phyloP scores from a whole-genome alignment of 768 basidiomycete genomes.

The Russula olivacea region DNA sequence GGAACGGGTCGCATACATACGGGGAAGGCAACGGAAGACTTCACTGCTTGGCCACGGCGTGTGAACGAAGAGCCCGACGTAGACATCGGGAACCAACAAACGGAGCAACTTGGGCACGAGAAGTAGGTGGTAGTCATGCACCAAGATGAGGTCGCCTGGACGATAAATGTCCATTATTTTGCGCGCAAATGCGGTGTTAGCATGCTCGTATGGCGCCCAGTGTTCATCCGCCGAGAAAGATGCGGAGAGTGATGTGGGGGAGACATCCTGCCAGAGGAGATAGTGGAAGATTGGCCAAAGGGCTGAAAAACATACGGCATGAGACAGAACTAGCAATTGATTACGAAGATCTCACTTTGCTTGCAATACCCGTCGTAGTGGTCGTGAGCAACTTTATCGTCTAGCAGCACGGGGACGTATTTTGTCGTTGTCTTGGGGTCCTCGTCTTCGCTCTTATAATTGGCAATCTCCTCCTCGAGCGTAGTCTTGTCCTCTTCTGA shows the following conservation, averaged over 20 bases:
- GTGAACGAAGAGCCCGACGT: constrained; percentile 91
- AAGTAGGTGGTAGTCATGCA: constrained; percentile 94
- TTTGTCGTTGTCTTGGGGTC: constrained; percentile 54
- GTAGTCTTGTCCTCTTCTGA: constrained; percentile 56
- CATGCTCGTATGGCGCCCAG: constrained; percentile 75
- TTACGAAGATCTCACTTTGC: constrained; percentile 57
- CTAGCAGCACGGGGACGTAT: constrained; percentile 89
- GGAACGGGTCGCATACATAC: constrained; percentile 41
- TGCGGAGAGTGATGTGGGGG: constrained; percentile 69
- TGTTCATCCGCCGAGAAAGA: constrained; percentile 63
- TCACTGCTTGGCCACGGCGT: constrained; percentile 97
- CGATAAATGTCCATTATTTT: constrained; percentile 68
- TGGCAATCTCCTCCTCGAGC: constrained; percentile 57
- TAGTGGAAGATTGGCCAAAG: constrained; percentile 99
- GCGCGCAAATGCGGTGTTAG: constrained; percentile 79
- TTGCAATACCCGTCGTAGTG: constrained; percentile 99
- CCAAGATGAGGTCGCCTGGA: constrained; percentile 74
- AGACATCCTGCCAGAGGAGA: constrained; percentile 93
- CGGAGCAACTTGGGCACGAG: constrained; percentile 84
- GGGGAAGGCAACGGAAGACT: constrained; percentile 88
- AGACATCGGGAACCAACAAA: constrained; percentile 57
- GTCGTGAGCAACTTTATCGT: constrained; percentile 82
- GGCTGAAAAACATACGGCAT: constrained; percentile 39
- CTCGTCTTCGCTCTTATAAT: constrained; percentile 55
- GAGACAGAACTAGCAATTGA: neutral